These are phyloP conservation scores for Alternaria sp. DNA, from an alignment of 2,329 filamentous ascomycete genomes.

Conservation along the genomic window DNA sequence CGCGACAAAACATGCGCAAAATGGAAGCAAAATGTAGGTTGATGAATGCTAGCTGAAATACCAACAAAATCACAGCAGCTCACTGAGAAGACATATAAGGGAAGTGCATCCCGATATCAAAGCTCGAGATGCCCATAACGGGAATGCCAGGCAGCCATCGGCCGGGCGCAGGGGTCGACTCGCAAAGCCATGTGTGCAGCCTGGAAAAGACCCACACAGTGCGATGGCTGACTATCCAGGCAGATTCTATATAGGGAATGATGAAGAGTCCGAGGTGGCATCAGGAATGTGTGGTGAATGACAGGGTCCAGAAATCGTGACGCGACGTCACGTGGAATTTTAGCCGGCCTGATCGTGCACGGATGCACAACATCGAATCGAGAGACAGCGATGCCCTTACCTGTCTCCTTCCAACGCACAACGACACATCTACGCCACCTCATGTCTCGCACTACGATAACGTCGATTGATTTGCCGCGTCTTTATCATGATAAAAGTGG, in stretches of 20 bases:
- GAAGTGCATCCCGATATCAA: background rate
- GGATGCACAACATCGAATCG: background rate
- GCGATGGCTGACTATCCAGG: background rate
- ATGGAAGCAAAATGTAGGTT: background rate
- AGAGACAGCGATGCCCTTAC: background rate
- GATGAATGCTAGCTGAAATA: background rate
- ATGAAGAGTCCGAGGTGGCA: background rate
- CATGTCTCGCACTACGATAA: background rate
- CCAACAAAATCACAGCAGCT: background rate
- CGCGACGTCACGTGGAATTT: background rate
- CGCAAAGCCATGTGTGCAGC: background rate
- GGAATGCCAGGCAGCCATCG: constrained; percentile 1
- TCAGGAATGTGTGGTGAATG: background rate
- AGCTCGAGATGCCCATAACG: background rate
- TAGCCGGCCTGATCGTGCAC: background rate
- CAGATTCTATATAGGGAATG: background rate
- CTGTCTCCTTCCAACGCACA: background rate
- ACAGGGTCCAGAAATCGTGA: background rate
- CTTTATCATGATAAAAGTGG: too few species aligned
- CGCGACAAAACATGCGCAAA: background rate
- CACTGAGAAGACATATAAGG: background rate
- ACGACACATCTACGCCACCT: background rate
- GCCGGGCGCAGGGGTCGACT: background rate
- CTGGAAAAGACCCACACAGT: background rate
- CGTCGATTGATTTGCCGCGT: too few species aligned